Conservation (phyloP, 1,139 yeast genomes). For the Saccharomycopsis hybrid region DNA sequence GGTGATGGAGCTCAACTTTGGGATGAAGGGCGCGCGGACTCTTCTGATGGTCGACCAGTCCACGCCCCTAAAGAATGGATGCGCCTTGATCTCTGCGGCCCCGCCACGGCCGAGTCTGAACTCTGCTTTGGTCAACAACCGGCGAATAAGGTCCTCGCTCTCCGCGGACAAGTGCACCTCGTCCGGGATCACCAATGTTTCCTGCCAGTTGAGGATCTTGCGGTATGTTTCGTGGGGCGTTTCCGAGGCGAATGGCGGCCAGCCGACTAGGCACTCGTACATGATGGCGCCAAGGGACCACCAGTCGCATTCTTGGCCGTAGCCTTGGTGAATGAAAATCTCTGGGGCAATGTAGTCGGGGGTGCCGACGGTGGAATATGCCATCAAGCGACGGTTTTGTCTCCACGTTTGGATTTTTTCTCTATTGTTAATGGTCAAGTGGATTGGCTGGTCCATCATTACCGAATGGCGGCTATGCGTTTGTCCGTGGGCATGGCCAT, state of each 20-base stretch:
- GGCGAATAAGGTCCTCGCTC: slow-evolving; percentile 84
- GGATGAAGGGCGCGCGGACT: slow-evolving; percentile 94
- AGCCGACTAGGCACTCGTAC: slow-evolving; percentile 97
- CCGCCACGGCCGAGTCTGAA: slow-evolving; percentile 82
- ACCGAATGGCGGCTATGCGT: slow-evolving; percentile 65
- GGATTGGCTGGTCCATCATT: slow-evolving; percentile 57
- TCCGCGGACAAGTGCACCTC: slow-evolving; percentile 92
- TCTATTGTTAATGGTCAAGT: slow-evolving; percentile 89
- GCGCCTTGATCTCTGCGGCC: slow-evolving; percentile 86
- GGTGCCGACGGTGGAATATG: slow-evolving; percentile 97
- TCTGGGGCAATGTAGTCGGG: slow-evolving; percentile 99
- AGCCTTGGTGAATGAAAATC: slow-evolving; percentile 92
- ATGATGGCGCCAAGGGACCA: slow-evolving; percentile 98
- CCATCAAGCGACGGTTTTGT: slow-evolving; percentile 92
- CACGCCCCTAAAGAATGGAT: slow-evolving; percentile 95
- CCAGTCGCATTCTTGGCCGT: slow-evolving; percentile 99
- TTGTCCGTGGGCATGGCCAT: slow-evolving; percentile 28
- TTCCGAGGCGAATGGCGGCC: slow-evolving; percentile 99
- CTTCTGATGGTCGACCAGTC: slow-evolving; percentile 93
- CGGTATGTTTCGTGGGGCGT: slow-evolving; percentile 98
- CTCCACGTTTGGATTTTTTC: slow-evolving; percentile 99
- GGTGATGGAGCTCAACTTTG: slow-evolving; percentile 76
- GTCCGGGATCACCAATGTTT: slow-evolving; percentile 87
- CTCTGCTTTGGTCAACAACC: slow-evolving; percentile 78
- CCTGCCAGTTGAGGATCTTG: slow-evolving; percentile 93